Base-by-base conservation (phyloP, 2,329 filamentous ascomycete genomes). In the Dactylellina parvicollis region DNA sequence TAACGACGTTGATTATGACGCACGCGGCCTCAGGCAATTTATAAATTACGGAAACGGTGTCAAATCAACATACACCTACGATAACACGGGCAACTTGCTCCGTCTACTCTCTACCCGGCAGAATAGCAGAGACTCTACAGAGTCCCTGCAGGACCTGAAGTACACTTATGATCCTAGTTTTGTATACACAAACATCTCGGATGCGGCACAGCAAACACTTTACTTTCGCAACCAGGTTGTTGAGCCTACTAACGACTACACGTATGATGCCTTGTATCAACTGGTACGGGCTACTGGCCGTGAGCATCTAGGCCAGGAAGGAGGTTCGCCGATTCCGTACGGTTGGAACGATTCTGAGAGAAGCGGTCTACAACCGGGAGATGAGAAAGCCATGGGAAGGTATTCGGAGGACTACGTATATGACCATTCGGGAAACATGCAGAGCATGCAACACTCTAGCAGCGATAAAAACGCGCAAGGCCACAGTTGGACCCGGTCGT, bases 181-280 rank as follows among this genome's bases (percentile, higher is more conserved):
- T 2, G 75, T 74, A 26, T 54, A 75, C 18, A 75, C 61, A 1
- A 38, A 64, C 20, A 59, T 75, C 16, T 20, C 30, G 1, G 77
- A 78, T 57, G 50, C 71, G 0, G 75, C 77, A 3, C 62, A 75
- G 47, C 55, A 77, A 34, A 64, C 61, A 2, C 34, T 75, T 7
- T 78, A 72, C 44, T 78, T 78, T 54, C 74, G 74, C 22, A 76
- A 76, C 26, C 12, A 60, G 14, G 4, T 20, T 1, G 67, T 78
- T 10, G 72, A 75, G 0, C 73, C 77, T 1, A 14, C 7, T 4
- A 14, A 36, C 3, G 40, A 42, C 2, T 72, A 34, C 42, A 32
- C 9, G 4, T 72, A 65, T 18, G 59, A 72, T 16, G 47, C 57
- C 2, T 3, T 59, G 8, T 38, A 42, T 12, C 20, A 36, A 26